A percentile compares a stretch with the other conserved stretches of the same genome.
Conservation (phyloP, 768 basidiomycete genomes). For the Amanita polypyramis region DNA sequence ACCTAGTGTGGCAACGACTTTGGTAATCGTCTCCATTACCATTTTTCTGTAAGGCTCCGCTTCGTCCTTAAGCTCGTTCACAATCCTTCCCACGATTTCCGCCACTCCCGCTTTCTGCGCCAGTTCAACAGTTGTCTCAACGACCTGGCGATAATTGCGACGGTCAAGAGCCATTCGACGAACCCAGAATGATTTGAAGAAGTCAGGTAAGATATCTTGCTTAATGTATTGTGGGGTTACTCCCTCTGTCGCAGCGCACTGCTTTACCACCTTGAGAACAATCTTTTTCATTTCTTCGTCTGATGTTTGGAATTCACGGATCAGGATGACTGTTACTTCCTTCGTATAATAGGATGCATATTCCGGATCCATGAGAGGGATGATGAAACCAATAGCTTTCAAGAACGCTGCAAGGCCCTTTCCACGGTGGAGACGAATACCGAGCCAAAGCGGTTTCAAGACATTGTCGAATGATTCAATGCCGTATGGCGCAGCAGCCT, state of each 20-base stretch:
- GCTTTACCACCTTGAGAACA: constrained; percentile 97
- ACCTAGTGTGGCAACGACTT: constrained; percentile 86
- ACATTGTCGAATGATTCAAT: constrained; percentile 99
- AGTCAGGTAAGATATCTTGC: constrained; percentile 96
- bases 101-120: constrained; percentile 96
- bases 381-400: constrained; percentile 98
- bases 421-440: constrained; percentile 90
- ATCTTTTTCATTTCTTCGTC: constrained; percentile 99
- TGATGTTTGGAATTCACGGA: constrained; percentile 97
- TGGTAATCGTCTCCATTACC: constrained; percentile 99
- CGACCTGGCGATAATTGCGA: constrained; percentile 93
- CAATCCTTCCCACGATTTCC: constrained; percentile 85
- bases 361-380: constrained; percentile 99
- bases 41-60: constrained; percentile 94
- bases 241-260: constrained; percentile 97
- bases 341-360: constrained; percentile 99
- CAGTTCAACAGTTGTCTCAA: constrained; percentile 97
- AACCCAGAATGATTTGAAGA: constrained; percentile 99
- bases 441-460: constrained; percentile 87
- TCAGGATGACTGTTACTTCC: constrained; percentile 93
- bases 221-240: constrained; percentile 94
- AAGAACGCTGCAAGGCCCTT: constrained; percentile 93
- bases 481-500: constrained; percentile 96
- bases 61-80: constrained; percentile 87
- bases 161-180: constrained; percentile 95